These are phyloP conservation scores for Akanthomyces uredinophilus DNA, from an alignment of 2,329 filamentous ascomycete species.

Conservation along the genomic window DNA sequence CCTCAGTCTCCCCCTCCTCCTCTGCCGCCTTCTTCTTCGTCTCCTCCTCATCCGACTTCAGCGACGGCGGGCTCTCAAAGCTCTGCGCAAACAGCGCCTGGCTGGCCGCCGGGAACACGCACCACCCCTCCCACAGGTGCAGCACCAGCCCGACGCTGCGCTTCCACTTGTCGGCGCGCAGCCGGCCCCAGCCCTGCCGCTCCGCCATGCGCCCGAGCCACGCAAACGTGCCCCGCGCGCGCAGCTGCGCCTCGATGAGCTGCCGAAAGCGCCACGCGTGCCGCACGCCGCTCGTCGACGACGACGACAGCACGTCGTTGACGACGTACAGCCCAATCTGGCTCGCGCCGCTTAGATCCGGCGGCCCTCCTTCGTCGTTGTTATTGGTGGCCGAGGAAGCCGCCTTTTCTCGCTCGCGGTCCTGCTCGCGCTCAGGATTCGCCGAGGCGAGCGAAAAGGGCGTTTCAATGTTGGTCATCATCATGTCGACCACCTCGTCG, in stretches of 20 bases:
- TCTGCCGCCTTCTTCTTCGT: constrained; percentile 27
- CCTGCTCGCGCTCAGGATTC: constrained; percentile 51
- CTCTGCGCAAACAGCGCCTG: constrained; percentile 65
- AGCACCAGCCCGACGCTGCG: constrained; percentile 66
- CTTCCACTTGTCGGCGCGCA: constrained; percentile 82
- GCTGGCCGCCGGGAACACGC: constrained; percentile 66
- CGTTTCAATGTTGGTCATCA: constrained; percentile 73
- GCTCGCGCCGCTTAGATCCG: constrained; percentile 66
- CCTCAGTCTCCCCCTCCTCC: constrained; percentile 25
- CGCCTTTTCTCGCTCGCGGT: constrained; percentile 29
- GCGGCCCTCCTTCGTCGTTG: constrained; percentile 35
- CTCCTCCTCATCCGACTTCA: constrained; percentile 22
- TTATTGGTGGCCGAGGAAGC: constrained; percentile 38
- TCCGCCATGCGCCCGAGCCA: constrained; percentile 68
- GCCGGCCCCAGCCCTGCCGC: constrained; percentile 69
- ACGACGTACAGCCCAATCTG: constrained; percentile 75
- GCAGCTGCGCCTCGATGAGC: constrained; percentile 70
- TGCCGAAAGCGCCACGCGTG: constrained; percentile 84
- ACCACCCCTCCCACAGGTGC: constrained; percentile 66
- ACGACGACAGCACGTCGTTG: constrained; percentile 73
- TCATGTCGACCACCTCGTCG: constrained; percentile 85
- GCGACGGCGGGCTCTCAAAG: constrained; percentile 64
- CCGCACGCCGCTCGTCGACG: constrained; percentile 69
- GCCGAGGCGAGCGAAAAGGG: constrained; percentile 71
- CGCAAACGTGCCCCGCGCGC: constrained; percentile 65